Conservation (phyloP, 2,329 filamentous ascomycete species). For the Alternaria arborescens region DNA sequence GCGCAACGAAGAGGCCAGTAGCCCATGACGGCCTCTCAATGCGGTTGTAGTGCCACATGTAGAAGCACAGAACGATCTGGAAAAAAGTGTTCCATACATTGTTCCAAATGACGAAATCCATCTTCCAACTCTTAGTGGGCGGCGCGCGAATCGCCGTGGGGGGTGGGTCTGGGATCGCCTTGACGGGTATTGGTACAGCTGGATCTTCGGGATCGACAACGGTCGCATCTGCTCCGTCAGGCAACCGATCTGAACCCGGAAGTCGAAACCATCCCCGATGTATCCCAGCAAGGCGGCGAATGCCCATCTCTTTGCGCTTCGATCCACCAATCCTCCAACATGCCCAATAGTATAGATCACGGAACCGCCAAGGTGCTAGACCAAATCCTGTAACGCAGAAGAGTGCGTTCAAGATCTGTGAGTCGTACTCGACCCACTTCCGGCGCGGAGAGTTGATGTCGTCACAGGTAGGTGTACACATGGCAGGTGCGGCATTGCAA, state of each 20-base stretch:
- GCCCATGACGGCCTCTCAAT: constrained; percentile 79
- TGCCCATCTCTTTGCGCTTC: constrained; percentile 57
- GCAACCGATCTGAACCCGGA: constrained; percentile 68
- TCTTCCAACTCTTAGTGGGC: constrained; percentile 74
- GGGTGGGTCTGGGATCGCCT: constrained; percentile 70
- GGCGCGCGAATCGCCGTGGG: constrained; percentile 76
- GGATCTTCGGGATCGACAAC: constrained; percentile 50
- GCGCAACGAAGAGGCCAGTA: constrained; percentile 78
- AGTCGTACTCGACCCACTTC: constrained; percentile 85
- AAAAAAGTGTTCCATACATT: constrained; percentile 82
- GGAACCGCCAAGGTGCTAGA: constrained; percentile 82
- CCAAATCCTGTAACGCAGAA: constrained; percentile 91
- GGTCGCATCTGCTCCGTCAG: constrained; percentile 33
- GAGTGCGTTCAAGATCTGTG: constrained; percentile 81
- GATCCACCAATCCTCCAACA: constrained; percentile 66
- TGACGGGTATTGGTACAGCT: constrained; percentile 69
- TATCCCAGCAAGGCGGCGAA: constrained; percentile 76
- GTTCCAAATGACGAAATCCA: constrained; percentile 81
- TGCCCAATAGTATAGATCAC: constrained; percentile 78
- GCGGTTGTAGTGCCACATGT: constrained; percentile 85
- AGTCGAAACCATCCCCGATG: constrained; percentile 80
- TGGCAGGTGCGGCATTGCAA: constrained; percentile 75
- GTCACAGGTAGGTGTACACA: constrained; percentile 76
- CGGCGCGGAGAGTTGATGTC: constrained; percentile 78
- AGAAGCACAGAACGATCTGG: constrained; percentile 74